Percentiles rank a stretch among this genome's conserved stretches.
These are phyloP conservation scores for Taphrina wiesneri DNA, from an alignment of 1,139 yeast species.

Conservation along the genomic window DNA sequence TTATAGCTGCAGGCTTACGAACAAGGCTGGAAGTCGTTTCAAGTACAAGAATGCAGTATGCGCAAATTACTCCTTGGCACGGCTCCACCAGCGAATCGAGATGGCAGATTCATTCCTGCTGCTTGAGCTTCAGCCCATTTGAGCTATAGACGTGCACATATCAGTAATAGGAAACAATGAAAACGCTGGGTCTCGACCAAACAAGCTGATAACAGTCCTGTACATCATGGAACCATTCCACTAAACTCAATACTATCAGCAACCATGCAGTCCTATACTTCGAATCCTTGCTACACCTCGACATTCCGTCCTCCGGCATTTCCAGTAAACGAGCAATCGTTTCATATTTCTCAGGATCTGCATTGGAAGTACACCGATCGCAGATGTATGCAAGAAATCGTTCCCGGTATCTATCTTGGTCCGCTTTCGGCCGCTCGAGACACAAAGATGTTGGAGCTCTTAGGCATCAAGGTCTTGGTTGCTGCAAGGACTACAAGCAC, in stretches of 20 bases:
- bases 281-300: background rate
- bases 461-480: slow-evolving; percentile 21
- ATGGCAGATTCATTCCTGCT: background rate
- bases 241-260: background rate
- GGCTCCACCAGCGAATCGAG: background rate
- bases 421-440: slow-evolving; percentile 30
- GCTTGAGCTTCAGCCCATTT: too few species aligned
- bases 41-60: background rate
- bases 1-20: background rate
- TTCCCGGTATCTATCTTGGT: slow-evolving; percentile 21
- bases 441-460: background rate
- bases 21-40: background rate
- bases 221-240: too few species aligned
- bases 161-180: too few species aligned
- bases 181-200: too few species aligned
- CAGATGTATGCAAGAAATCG: slow-evolving; percentile 29
- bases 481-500: slow-evolving; percentile 18
- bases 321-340: background rate
- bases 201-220: too few species aligned
- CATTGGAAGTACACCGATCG: slow-evolving; percentile 28
- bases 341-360: slow-evolving; percentile 1
- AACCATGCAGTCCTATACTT: background rate
- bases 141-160: too few species aligned
- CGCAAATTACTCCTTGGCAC: too few species aligned
- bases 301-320: slow-evolving; percentile 1